Evolutionary conservation across 140 eudicot species (phyloP), one percentile per base, ranked within the genome.

Genomic region (Erigeron philadelphicus): DNA sequence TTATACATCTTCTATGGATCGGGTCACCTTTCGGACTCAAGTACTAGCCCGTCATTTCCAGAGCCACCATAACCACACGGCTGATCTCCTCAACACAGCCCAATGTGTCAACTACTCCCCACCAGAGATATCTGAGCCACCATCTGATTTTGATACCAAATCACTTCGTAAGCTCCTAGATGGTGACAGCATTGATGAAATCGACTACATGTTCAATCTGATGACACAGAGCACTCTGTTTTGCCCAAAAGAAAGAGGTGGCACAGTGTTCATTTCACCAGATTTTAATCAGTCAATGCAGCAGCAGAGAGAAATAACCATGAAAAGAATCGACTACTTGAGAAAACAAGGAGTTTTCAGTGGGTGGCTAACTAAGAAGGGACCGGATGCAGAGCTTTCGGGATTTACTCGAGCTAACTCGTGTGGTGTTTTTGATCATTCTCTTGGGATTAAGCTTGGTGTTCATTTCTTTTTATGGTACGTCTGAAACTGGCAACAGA

Each of bases 381-480:
- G 92, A 21, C 61, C 68, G 0, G 79, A 83, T 44, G 79, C 55
- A 19, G 95, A 84, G 61, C 38, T 87, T 63, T 70, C 75, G 54
- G 81, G 81, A 68, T 77, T 90, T 52, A 83, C 90, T 70, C 61
- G 85, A 21, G 59, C 75, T 50, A 91, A 90, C 60, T 72, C 72
- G 25, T 9, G 70, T 67, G 79, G 70, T 19, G 66, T 85, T 44
- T 90, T 60, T 77, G 97, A 90, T 87, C 86, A 87, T 69, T 87
- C 97, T 0, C 87, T 87, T 11, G 83, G 85, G 23, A 81, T 90
- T n/a, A 87, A 81, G 74, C 56, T 85, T 71, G 90, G 95, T 6
- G 89, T 85, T 15, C 97, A 85, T 77, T 90, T 87, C 86, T 81
- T 82, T 61, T 68, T 90, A 21, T 90, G 97, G 97, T 87, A 68